A percentile compares a stretch with the other conserved stretches of the same genome.
phyloP scores from a whole-genome alignment of 106 monocot species.

The Apostasia shenzhenica region DNA sequence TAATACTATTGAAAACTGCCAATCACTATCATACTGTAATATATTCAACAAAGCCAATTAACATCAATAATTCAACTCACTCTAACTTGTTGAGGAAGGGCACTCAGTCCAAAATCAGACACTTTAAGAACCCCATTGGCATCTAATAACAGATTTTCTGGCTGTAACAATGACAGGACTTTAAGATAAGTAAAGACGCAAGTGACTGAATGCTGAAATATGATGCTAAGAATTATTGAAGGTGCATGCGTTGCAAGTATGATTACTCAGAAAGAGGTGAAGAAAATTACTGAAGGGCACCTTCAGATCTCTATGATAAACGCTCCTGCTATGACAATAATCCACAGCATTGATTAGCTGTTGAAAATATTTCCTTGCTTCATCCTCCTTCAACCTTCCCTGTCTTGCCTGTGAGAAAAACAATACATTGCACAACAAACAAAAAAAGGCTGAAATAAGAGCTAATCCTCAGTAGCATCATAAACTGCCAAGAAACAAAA shows the following conservation, averaged over 20 bases:
- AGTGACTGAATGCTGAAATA: background rate
- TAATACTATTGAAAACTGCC: background rate
- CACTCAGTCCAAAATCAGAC: conserved; percentile 96
- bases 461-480: background rate
- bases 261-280: background rate
- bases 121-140: conserved; percentile 64
- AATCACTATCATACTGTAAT: background rate
- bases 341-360: conserved; percentile 92
- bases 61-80: conserved; percentile 24
- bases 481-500: background rate
- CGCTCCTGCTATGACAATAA: conserved; percentile 93
- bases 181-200: background rate
- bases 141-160: conserved; percentile 80
- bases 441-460: background rate
- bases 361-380: conserved; percentile 93
- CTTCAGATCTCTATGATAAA: conserved; percentile 92
- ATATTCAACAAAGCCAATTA: background rate
- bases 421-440: background rate
- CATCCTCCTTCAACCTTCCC: conserved; percentile 84
- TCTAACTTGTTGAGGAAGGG: conserved; percentile 76
- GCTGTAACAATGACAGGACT: conserved; percentile 21
- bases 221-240: background rate
- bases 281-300: conserved; percentile 11
- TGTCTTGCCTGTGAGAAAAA: conserved; percentile 35
- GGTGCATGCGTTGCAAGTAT: too few relatives aligned